Conservation (phyloP, 768 basidiomycete species). For the Calocybe gangraenosa region DNA sequence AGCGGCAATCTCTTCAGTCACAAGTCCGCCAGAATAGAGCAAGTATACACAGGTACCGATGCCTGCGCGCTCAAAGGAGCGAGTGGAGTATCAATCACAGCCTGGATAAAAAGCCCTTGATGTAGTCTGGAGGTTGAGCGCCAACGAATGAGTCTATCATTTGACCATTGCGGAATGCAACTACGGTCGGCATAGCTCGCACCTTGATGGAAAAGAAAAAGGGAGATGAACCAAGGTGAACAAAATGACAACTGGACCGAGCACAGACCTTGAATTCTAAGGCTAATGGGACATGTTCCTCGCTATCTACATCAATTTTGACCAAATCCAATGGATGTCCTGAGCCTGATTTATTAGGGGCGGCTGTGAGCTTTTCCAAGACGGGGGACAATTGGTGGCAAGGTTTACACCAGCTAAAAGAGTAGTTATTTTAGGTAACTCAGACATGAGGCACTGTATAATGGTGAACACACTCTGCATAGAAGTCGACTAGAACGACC, state of each 20-base stretch:
- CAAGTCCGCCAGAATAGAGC: too few species aligned
- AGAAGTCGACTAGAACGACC: conserved; percentile 72
- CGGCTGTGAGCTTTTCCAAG: conserved; percentile 50
- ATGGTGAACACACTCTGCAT: conserved; percentile 63
- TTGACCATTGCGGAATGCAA: conserved; percentile 68
- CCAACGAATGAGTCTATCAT: conserved; percentile 61
- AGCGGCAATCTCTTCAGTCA: too few species aligned
- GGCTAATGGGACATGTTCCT: conserved; percentile 49
- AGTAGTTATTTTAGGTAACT: background rate
- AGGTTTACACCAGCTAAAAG: conserved; percentile 72
- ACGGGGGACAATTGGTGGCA: conserved; percentile 72
- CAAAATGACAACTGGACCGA: background rate
- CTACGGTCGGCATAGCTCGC: conserved; percentile 72
- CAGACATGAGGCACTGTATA: conserved; percentile 1
- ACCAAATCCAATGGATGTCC: conserved; percentile 66
- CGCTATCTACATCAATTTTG: conserved; percentile 60
- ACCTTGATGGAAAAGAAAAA: conserved; percentile 40
- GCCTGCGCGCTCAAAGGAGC: too few species aligned
- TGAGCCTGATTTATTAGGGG: conserved; percentile 40
- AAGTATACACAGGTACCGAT: too few species aligned
- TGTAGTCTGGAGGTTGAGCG: conserved; percentile 39
- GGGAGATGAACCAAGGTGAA: background rate
- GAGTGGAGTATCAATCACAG: conserved; percentile 22
- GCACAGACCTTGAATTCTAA: conserved; percentile 43
- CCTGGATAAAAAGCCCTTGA: conserved; percentile 42